Evolutionary conservation across 2,329 filamentous ascomycete species (phyloP).

Genomic region (Sclerotinia glacialis): DNA sequence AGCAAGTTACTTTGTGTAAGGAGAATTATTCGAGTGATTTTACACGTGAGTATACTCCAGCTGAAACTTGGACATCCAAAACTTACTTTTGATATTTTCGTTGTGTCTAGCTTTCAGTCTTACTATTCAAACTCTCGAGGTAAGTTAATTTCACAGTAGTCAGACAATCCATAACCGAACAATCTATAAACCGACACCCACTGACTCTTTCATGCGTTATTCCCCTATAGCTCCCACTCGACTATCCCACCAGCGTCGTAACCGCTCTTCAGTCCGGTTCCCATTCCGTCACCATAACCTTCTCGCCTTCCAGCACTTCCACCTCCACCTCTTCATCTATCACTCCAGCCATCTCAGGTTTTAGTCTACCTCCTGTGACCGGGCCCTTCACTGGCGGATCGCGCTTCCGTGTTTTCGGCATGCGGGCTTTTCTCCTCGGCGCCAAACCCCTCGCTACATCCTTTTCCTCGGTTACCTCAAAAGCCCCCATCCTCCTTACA

Average conservation of each 20-base stretch:
- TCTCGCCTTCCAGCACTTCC: neutral
- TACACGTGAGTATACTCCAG: neutral
- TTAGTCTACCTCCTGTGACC: neutral
- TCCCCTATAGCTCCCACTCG: neutral
- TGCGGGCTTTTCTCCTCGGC: neutral
- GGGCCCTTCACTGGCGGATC: neutral
- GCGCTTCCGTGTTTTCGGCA: neutral
- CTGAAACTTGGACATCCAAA: neutral
- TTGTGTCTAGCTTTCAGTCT: neutral
- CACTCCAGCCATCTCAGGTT: neutral
- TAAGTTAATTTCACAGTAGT: neutral
- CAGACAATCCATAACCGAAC: neutral
- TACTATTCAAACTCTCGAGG: neutral
- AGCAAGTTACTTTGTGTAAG: neutral
- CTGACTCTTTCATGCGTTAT: neutral
- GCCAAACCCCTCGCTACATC: neutral
- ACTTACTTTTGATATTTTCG: neutral
- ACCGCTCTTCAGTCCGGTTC: neutral
- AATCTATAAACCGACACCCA: neutral
- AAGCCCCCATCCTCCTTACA: neutral
- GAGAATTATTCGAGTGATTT: slow-evolving; percentile 3
- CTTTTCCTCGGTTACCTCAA: neutral
- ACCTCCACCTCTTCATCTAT: neutral
- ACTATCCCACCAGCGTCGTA: neutral
- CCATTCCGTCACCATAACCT: slow-evolving; percentile 1